Evolutionary conservation across 805 yeast species (phyloP).

Genomic region (Isabelozyma heimii): DNA sequence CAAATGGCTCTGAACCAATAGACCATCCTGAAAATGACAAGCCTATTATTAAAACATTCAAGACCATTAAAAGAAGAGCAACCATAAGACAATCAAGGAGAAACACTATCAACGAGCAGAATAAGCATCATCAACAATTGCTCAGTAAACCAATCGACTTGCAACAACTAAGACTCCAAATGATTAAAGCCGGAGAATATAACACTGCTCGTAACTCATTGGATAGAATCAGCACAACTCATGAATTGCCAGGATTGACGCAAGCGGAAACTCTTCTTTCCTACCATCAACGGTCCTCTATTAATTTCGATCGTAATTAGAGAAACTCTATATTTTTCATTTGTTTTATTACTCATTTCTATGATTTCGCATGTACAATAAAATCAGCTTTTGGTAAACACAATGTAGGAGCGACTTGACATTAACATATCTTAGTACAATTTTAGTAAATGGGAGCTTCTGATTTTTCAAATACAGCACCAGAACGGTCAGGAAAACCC

Average conservation of each 20-base stretch:
- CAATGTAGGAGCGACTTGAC: too few relatives aligned
- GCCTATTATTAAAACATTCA: conserved; percentile 26
- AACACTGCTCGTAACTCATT: conserved; percentile 32
- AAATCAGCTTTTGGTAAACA: not conserved
- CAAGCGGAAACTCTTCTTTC: conserved; percentile 48
- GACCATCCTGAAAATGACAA: conserved; percentile 6
- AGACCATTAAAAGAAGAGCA: conserved; percentile 31
- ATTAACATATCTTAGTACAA: too few relatives aligned
- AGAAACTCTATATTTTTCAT: not conserved
- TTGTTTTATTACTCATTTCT: not conserved
- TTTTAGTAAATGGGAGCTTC: too few relatives aligned
- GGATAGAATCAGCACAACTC: conserved; percentile 42
- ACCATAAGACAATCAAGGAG: conserved; percentile 25
- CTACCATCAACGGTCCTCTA: conserved; percentile 41
- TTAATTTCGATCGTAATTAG: conserved; percentile 11
- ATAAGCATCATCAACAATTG: conserved; percentile 10
- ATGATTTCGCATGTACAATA: not conserved
- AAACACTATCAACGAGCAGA: conserved; percentile 22
- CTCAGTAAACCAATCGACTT: conserved; percentile 27
- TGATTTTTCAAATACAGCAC: too few relatives aligned
- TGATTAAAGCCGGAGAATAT: conserved; percentile 38
- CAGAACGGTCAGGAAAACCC: too few relatives aligned
- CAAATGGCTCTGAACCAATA: conserved; percentile 3
- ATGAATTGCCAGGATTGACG: conserved; percentile 48
- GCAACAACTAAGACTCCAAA: conserved; percentile 33